phyloP scores from a whole-genome alignment of 305 asterid species.

The Stenogyne calaminthoides region DNA sequence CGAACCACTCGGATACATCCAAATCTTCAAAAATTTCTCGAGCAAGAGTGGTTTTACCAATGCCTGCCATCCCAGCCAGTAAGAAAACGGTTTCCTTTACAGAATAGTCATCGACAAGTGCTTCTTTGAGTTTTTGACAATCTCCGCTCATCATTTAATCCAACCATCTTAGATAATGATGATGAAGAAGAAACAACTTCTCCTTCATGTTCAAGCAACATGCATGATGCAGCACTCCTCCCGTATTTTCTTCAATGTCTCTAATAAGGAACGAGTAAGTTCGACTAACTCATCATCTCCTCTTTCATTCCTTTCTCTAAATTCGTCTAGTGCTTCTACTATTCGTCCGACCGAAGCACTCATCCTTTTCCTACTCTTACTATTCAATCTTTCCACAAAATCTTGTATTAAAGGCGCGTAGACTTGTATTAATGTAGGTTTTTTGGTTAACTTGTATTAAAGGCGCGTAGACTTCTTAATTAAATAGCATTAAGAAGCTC shows the following conservation, averaged over 20 bases:
- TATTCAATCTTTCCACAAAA: background rate
- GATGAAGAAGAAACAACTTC: background rate
- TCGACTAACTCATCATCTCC: too few species aligned
- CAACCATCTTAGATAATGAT: constrained; percentile 8
- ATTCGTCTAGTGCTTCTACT: too few species aligned
- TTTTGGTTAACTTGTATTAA: too few species aligned
- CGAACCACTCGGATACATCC: background rate
- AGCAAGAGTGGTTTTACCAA: background rate
- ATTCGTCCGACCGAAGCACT: background rate
- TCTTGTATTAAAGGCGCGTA: too few species aligned
- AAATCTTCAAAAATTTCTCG: background rate
- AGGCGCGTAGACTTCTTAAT: too few species aligned
- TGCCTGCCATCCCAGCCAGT: background rate
- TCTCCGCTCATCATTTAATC: constrained; percentile 4
- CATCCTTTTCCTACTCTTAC: background rate
- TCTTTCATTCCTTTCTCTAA: too few species aligned
- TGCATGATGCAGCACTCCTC: too few species aligned
- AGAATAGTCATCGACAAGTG: background rate
- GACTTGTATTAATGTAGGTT: too few species aligned
- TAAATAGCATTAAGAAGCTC: too few species aligned
- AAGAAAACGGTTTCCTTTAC: background rate
- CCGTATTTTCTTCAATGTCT: too few species aligned
- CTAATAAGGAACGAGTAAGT: too few species aligned
- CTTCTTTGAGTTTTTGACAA: background rate
- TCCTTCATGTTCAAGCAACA: background rate